These are phyloP conservation scores for Phoenix roebelenii DNA, from an alignment of 176 grass and related monocot species.

Conservation along the genomic window DNA sequence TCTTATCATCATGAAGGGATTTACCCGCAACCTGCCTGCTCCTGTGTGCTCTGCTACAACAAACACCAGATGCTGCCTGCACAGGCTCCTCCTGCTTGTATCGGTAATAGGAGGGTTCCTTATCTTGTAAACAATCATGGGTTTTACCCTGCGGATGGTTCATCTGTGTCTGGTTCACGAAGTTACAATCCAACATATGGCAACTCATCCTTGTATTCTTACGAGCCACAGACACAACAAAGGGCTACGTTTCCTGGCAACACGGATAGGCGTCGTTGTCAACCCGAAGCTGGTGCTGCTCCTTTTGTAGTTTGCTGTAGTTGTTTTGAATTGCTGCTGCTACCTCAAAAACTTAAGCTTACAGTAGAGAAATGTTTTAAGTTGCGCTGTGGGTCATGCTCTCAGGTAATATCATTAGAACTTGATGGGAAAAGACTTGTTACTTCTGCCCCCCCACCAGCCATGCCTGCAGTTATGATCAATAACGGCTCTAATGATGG, in stretches of 20 bases:
- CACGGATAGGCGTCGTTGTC: slow-evolving; percentile 42
- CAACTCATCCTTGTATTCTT: slow-evolving; percentile 42
- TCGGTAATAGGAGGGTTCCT: slow-evolving; percentile 13
- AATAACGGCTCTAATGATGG: slow-evolving; percentile 27
- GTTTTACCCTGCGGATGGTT: slow-evolving; percentile 33
- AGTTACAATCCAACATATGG: slow-evolving; percentile 52
- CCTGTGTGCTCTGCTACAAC: slow-evolving; percentile 28
- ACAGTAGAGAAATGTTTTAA: slow-evolving; percentile 28
- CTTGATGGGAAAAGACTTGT: slow-evolving; percentile 21
- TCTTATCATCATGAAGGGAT: slow-evolving; percentile 13
- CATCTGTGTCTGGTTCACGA: slow-evolving; percentile 26
- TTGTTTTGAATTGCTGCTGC: slow-evolving; percentile 68
- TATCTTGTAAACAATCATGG: slow-evolving; percentile 49
- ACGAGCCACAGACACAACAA: slow-evolving; percentile 28
- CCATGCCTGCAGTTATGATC: slow-evolving; percentile 23
- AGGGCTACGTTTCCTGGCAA: slow-evolving; percentile 45
- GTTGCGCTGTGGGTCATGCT: slow-evolving; percentile 68
- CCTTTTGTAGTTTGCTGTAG: slow-evolving; percentile 62
- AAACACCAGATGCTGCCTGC: slow-evolving; percentile 28
- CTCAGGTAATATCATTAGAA: slow-evolving; percentile 35
- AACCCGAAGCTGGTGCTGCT: slow-evolving; percentile 59
- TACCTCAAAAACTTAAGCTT: slow-evolving; percentile 43
- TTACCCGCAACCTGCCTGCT: slow-evolving; percentile 29
- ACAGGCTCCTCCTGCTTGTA: slow-evolving; percentile 18
- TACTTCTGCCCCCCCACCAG: slow-evolving; percentile 10